Conservation (phyloP, 306 rosid species). For the Inga leiocalycina region DNA sequence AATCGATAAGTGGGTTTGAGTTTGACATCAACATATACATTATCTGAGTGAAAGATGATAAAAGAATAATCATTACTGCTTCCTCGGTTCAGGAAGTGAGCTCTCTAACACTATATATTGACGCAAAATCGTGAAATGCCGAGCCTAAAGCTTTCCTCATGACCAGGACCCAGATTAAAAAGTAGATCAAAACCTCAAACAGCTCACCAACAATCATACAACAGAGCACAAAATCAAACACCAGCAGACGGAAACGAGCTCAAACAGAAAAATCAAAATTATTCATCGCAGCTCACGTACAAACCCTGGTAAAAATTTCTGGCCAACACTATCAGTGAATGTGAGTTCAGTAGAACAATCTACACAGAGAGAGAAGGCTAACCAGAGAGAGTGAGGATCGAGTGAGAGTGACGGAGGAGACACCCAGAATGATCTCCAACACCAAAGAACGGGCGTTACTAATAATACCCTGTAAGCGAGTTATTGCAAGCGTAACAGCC, state of each 20-base stretch:
- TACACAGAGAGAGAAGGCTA: background rate
- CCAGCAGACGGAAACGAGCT: background rate
- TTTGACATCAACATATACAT: no score
- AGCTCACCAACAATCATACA: background rate
- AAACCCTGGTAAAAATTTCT: background rate
- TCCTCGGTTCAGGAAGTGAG: background rate
- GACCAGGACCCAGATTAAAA: background rate
- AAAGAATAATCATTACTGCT: background rate
- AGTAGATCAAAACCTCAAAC: background rate
- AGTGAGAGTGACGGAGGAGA: background rate
- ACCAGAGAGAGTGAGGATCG: slow-evolving; percentile 4
- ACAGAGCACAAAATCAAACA: background rate
- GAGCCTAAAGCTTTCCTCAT: background rate
- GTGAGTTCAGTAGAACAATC: background rate
- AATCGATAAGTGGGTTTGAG: background rate
- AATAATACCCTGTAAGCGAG: background rate
- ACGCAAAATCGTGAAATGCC: background rate
- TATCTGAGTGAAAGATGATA: background rate
- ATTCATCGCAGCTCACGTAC: background rate
- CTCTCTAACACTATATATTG: background rate
- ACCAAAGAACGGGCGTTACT: background rate
- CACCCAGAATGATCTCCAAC: background rate
- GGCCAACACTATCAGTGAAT: background rate
- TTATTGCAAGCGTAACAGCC: background rate
- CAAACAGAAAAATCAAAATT: background rate